These are phyloP conservation scores for Blastocystis hominis DNA, from an alignment of 352 stramenopile species.

Conservation along the genomic window DNA sequence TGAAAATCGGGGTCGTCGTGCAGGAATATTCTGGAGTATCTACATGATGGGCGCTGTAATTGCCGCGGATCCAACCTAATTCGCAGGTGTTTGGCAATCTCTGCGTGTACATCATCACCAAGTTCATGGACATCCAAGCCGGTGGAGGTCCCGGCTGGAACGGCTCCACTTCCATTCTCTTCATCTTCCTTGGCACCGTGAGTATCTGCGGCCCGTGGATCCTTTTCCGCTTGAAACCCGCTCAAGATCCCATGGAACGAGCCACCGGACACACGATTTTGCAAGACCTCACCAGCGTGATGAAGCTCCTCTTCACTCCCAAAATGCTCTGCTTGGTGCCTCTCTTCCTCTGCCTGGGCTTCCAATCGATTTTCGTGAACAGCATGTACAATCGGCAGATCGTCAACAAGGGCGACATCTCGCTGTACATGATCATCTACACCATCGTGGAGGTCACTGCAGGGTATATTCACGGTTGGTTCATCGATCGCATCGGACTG, in stretches of 20 bases:
- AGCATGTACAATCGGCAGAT: conserved; percentile 58
- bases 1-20: conserved; percentile 15
- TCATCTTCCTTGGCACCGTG: conserved; percentile 24
- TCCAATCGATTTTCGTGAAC: conserved; percentile 53
- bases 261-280: not conserved
- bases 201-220: conserved; percentile 25
- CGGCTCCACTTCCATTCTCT: conserved; percentile 45
- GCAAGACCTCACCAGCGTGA: not conserved
- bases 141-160: conserved; percentile 30
- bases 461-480: conserved; percentile 12
- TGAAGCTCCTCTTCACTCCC: not conserved
- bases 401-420: conserved; percentile 4
- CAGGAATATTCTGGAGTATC: conserved; percentile 55
- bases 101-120: conserved; percentile 19
- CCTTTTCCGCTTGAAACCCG: conserved; percentile 30
- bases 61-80: not conserved
- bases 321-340: not conserved
- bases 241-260: not conserved
- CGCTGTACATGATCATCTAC: conserved; percentile 52
- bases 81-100: conserved; percentile 38
- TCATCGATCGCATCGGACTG: conserved; percentile 17
- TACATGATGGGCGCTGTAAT: conserved; percentile 50
- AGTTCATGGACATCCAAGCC: not conserved
- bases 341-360: conserved; percentile 45
- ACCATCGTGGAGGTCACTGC: conserved; percentile 7